Conservation (phyloP, 2,329 filamentous ascomycete genomes). For the Dendrostoma leiphaemia region DNA sequence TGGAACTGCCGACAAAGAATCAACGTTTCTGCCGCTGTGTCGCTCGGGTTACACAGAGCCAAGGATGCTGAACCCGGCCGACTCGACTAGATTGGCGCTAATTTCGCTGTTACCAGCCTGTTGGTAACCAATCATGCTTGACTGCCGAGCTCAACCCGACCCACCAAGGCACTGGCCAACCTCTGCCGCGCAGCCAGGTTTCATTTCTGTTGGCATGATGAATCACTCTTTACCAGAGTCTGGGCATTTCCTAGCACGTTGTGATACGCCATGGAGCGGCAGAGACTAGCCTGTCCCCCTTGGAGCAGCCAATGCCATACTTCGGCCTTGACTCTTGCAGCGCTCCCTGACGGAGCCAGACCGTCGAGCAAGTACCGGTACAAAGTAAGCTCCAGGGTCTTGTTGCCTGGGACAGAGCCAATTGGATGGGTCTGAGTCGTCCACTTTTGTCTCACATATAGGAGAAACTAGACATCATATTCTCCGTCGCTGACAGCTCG, state of each 20-base stretch:
- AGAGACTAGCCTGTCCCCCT: neutral
- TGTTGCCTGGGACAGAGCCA: neutral
- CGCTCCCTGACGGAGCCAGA: neutral
- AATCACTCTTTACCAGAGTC: neutral
- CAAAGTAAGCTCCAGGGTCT: neutral
- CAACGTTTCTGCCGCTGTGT: neutral
- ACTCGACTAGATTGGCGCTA: slow-evolving; percentile 11
- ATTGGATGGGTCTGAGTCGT: neutral
- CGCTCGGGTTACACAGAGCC: neutral
- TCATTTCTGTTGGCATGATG: neutral
- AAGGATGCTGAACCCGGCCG: neutral
- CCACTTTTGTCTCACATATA: neutral
- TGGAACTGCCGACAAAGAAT: neutral
- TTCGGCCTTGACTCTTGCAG: neutral
- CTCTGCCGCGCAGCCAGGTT: slow-evolving; percentile 1
- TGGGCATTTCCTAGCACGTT: neutral
- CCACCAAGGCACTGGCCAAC: slow-evolving; percentile 1
- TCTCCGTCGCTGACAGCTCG: neutral
- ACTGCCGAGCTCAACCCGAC: neutral
- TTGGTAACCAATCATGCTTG: slow-evolving; percentile 12
- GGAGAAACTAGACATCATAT: too few species aligned
- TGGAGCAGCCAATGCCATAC: too few species aligned
- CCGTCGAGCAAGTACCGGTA: neutral
- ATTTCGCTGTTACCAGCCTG: slow-evolving; percentile 9
- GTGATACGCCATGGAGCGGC: neutral